These are phyloP conservation scores for Elasticomyces elasticus DNA, from an alignment of 495 filamentous ascomycete species.

Conservation along the genomic window DNA sequence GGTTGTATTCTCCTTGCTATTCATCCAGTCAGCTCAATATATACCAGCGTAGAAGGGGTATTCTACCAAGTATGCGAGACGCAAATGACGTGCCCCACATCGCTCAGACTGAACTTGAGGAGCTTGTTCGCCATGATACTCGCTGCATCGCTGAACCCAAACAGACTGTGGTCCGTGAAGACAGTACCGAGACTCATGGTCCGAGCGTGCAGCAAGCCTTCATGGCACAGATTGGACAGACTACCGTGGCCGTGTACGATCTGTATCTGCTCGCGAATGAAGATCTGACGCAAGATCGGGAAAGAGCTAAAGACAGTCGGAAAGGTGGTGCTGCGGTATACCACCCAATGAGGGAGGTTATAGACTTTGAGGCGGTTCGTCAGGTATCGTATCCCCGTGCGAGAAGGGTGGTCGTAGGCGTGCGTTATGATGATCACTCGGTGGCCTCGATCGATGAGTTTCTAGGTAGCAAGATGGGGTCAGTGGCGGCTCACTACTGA, in stretches of 20 bases:
- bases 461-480: constrained; percentile 31
- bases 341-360: constrained; percentile 89
- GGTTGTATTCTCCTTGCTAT: constrained; percentile 95
- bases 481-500: neutral
- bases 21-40: neutral
- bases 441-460: constrained; percentile 92
- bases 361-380: constrained; percentile 98
- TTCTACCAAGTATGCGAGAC: constrained; percentile 90
- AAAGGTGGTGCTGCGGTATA: constrained; percentile 90
- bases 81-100: constrained; percentile 96
- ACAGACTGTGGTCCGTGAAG: constrained; percentile 96
- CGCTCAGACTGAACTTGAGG: constrained; percentile 88
- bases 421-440: constrained; percentile 98
- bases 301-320: constrained; percentile 98
- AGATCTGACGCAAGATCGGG: constrained; percentile 88
- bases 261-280: constrained; percentile 85
- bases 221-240: constrained; percentile 83
- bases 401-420: constrained; percentile 61
- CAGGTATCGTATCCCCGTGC: constrained; percentile 89
- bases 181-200: constrained; percentile 95
- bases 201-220: constrained; percentile 87
- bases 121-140: constrained; percentile 96
- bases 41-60: neutral
- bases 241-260: constrained; percentile 96
- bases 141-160: constrained; percentile 92